phyloP scores from a whole-genome alignment of 176 grass and related monocot genomes.

The Secale cereale region DNA sequence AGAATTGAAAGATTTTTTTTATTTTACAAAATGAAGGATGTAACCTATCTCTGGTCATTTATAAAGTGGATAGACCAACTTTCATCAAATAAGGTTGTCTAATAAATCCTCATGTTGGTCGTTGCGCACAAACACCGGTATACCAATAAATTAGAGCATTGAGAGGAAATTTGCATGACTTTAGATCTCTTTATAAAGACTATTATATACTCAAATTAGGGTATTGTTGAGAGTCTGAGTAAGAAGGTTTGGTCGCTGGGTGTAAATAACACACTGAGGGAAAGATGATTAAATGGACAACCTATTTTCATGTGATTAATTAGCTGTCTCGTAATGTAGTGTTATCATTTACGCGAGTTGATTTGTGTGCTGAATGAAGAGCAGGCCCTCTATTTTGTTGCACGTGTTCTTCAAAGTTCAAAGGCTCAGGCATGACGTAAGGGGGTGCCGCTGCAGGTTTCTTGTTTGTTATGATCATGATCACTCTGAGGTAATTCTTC shows the following conservation, averaged over 20 bases:
- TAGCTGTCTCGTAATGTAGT: not conserved
- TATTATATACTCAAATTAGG: not conserved
- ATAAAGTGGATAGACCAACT: not conserved
- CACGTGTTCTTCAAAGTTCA: constrained; percentile 74
- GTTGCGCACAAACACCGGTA: not conserved
- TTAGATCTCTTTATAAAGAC: not conserved
- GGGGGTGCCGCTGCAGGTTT: constrained; percentile 81
- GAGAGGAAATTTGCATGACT: not conserved
- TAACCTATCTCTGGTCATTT: not conserved
- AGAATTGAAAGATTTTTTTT: not conserved
- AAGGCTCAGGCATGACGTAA: constrained; percentile 78
- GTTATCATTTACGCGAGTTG: not conserved
- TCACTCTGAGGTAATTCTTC: constrained; percentile 56
- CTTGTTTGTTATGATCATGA: constrained; percentile 83
- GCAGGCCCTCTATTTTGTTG: constrained; percentile 83
- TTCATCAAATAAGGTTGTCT: not conserved
- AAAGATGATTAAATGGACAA: not conserved
- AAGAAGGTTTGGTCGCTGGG: not conserved
- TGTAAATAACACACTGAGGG: not conserved
- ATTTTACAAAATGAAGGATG: not conserved
- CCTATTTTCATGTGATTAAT: not conserved
- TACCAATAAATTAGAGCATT: too few relatives aligned
- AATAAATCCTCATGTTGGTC: not conserved
- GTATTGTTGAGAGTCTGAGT: not conserved
- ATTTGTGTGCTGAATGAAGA: constrained; percentile 39